phyloP scores from a whole-genome alignment of 1,139 yeast species.

The Diutina catenulata region DNA sequence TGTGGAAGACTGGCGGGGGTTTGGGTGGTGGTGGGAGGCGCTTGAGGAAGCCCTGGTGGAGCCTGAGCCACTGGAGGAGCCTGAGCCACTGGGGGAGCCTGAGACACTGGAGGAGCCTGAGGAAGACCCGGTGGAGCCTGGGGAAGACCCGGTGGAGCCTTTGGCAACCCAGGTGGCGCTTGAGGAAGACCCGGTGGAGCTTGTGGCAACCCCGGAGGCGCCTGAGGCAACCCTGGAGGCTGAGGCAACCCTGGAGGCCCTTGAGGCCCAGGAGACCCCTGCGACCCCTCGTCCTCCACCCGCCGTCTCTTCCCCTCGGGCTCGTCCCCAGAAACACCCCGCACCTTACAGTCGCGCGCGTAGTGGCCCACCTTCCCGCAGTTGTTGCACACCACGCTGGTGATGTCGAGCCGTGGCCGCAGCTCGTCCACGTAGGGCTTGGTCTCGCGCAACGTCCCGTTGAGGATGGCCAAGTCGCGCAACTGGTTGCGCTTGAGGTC shows the following conservation, averaged over 20 bases:
- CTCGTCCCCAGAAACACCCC: not conserved
- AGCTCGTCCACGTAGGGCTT: slow-evolving; percentile 49
- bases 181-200: slow-evolving; percentile 11
- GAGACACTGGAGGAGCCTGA: not conserved
- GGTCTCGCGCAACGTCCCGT: slow-evolving; percentile 83
- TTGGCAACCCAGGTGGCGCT: slow-evolving; percentile 8
- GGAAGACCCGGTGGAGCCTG: not conserved
- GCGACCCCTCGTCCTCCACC: not conserved
- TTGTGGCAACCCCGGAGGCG: slow-evolving; percentile 6
- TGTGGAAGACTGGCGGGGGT: slow-evolving; percentile 7
- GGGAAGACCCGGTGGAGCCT: not conserved
- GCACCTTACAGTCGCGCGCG: slow-evolving; percentile 67
- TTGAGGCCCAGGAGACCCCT: slow-evolving; percentile 6
- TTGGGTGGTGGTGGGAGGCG: slow-evolving; percentile 6
- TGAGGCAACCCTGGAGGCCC: slow-evolving; percentile 3
- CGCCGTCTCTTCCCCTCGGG: not conserved
- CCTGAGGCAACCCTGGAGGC: slow-evolving; percentile 15
- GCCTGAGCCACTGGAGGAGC: not conserved
- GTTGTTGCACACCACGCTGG: slow-evolving; percentile 54
- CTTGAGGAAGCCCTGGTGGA: slow-evolving; percentile 9
- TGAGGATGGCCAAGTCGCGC: slow-evolving; percentile 81
- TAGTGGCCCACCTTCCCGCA: slow-evolving; percentile 85
- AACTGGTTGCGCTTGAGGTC: slow-evolving; percentile 85
- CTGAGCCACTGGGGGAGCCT: not conserved
- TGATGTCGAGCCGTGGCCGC: slow-evolving; percentile 36